Evolutionary conservation across 177 flowering plant genomes (phyloP).

Genomic region (Vitis hybrid): DNA sequence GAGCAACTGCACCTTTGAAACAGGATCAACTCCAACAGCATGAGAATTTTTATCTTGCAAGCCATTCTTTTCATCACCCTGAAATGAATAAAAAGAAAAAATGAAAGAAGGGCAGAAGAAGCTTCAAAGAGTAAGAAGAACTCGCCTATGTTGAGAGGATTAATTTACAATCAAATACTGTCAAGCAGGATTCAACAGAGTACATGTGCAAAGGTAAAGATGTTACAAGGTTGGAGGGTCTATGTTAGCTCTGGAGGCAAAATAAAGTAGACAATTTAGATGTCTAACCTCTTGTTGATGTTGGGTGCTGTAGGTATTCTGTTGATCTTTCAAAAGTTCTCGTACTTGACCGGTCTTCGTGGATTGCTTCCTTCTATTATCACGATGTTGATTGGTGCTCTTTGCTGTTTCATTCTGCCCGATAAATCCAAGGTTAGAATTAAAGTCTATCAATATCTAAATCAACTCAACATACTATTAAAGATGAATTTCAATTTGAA

Average conservation of each 20-base stretch:
- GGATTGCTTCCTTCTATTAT: constrained; percentile 7
- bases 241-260: background rate
- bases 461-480: background rate
- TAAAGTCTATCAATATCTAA: background rate
- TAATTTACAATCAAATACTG: background rate
- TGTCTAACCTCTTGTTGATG: constrained; percentile 2
- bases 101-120: background rate
- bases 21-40: constrained; percentile 21
- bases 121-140: background rate
- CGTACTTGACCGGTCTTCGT: constrained; percentile 6
- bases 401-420: constrained; percentile 17
- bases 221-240: background rate
- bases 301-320: background rate
- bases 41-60: constrained; percentile 15
- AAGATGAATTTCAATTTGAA: background rate
- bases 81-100: background rate
- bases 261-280: background rate
- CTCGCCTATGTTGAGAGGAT: background rate
- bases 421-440: background rate
- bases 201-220: background rate
- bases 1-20: constrained; percentile 45
- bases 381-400: constrained; percentile 3
- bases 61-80: constrained; percentile 19
- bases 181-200: background rate
- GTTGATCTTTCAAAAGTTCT: constrained; percentile 9